Evolutionary conservation across 805 yeast species (phyloP), one percentile per base, ranked within the genome.

Genomic region (Tetrapisispora fleetii): DNA sequence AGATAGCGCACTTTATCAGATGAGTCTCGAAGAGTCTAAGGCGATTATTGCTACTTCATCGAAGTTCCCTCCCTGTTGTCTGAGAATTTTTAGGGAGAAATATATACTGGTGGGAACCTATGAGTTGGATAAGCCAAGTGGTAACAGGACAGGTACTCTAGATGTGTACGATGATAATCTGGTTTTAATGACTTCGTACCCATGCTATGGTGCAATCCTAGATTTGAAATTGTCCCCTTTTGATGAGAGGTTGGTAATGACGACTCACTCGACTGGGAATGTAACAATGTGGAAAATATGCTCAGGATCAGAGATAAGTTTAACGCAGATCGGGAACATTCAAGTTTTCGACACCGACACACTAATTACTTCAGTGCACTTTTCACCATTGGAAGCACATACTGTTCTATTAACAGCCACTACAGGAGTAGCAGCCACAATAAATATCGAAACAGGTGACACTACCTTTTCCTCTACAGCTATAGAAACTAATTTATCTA

Each of bases 261-360:
- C 86, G 2, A 89, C 81, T 0, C 95, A 90, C 59, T 86, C 96
- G 0, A 84, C 88, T 0, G 98, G 98, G 1, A 74, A 76, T 49
- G 53, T 91, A 3, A 68, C 68, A 28, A 50, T 84, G 8, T 93
- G 97, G 96, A 63, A 63, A 45, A 30, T 41, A n/a, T 56, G 71
- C 11, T 50, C 51, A 30, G 39, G 42, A 16, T 37, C 21, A 7
- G 40, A 24, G 9, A 49, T 50, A 2, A 47, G 47, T 6, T 59
- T 63, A 37, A 43, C 43, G 32, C 43, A 69, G 19, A 24, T 69
- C 1, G 57, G 58, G 10, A 70, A 72, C 51, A 54, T 70, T 21
- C 76, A 74, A 47, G 54, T 83, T 2, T 77, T 76, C 48, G 84
- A 77, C 3, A 54, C 60, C 10, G 71, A 69, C 1, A 65, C 63